phyloP scores from a whole-genome alignment of 2,329 filamentous ascomycete genomes.

The Aspergillus sp. region DNA sequence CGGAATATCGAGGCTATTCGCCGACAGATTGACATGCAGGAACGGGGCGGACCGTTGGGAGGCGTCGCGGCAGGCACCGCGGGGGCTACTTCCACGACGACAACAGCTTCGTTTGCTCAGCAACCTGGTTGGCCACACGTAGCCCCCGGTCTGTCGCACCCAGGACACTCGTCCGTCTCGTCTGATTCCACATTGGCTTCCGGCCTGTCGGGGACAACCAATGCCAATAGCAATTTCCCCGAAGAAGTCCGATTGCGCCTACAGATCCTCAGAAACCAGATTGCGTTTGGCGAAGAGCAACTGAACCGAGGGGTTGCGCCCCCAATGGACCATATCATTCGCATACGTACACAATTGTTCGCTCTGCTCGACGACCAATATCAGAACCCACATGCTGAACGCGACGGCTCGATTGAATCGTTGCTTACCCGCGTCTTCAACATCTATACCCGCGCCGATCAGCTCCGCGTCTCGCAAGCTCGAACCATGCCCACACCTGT shows the following conservation, averaged over 20 bases:
- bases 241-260: conserved; percentile 21
- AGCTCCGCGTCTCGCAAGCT: conserved; percentile 30
- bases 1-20: conserved; percentile 26
- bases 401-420: conserved; percentile 29
- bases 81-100: background rate
- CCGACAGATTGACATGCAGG: conserved; percentile 23
- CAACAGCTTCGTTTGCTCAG: background rate
- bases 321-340: conserved; percentile 33
- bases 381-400: conserved; percentile 24
- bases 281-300: conserved; percentile 31
- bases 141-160: background rate
- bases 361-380: conserved; percentile 36
- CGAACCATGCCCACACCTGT: conserved; percentile 10
- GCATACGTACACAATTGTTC: conserved; percentile 33
- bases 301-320: conserved; percentile 31
- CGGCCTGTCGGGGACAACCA: background rate
- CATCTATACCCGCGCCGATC: conserved; percentile 33
- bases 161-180: conserved; percentile 1
- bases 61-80: conserved; percentile 4
- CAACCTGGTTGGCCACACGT: conserved; percentile 10
- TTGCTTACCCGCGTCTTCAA: conserved; percentile 34
- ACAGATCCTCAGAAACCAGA: conserved; percentile 24
- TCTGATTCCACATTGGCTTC: conserved; percentile 4
- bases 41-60: conserved; percentile 7
- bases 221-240: background rate